Base-by-base conservation (phyloP, 129 eudicot genomes). In the Scalesia atractyloides region DNA sequence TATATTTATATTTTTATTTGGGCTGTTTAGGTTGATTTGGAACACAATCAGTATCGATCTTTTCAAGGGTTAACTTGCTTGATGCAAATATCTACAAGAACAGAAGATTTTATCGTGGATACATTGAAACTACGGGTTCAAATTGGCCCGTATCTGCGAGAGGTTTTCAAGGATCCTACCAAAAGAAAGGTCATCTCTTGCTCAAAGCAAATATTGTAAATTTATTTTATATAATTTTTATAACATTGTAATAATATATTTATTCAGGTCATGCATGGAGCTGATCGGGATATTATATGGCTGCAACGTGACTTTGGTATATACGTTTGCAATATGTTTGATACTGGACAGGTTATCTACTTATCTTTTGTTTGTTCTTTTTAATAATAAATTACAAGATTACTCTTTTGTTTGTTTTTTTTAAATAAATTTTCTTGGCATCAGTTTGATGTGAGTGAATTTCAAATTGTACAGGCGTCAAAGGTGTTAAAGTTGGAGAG, bases 21-120 rank as follows among this genome's bases (percentile, higher is more conserved):
- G 12, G 60, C 7, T 85, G 52, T 79, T 37, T 79, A 93, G 98
- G 97, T 94, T 80, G 99, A 95, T 82, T 76, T 95, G 88, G 99
- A 95, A 81, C 99, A 95, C 74, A 90, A 95, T 61, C 89, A 83
- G 50, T 95, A 90, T 76, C 86, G 99, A n/a, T 90, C 97, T 47
- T 95, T 88, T 75, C 99, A 95, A 88, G 99, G 99, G n/a, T 73
- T 95, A 86, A 95, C 99, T 37, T 95, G 99, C 74, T 74, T 95
- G 83, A 95, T 95, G 99, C 99, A 95, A 86, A 90, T 95, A 78
- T 95, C 99, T 13, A 95, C 99, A 9, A 80, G 97, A 77, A 78
- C 86, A 6, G 97, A 95, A 74, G 99, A 95, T 83, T 94, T 90
- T 84, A 82, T 90, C 19, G 86, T 95, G 54, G 99, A 95, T 73